Percentiles rank a stretch among this genome's conserved stretches.
phyloP scores from a whole-genome alignment of 2,329 filamentous ascomycete species.

The Penicillium janthinellum region DNA sequence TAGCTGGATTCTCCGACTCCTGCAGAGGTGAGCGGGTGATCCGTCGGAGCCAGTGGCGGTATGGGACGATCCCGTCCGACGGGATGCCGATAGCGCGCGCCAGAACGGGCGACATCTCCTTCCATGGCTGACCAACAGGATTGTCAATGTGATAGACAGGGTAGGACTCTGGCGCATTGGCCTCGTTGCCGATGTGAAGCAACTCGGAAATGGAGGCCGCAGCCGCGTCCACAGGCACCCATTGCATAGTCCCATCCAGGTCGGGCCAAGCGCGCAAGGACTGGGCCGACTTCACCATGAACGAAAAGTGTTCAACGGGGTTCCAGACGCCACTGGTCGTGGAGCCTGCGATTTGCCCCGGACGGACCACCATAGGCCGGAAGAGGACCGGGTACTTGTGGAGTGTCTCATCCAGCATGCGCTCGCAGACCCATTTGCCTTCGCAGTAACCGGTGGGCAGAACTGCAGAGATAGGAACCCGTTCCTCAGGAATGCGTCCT shows the following conservation, averaged over 20 bases:
- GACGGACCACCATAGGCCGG: conserved; percentile 11
- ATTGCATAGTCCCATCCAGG: conserved; percentile 9
- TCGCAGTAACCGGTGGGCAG: conserved; percentile 15
- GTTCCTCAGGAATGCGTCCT: conserved; percentile 6
- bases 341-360: conserved; percentile 16
- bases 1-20: conserved; percentile 16
- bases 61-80: not conserved
- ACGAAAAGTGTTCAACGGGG: conserved; percentile 10
- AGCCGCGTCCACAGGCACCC: conserved; percentile 12
- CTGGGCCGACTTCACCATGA: conserved; percentile 14
- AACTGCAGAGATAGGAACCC: conserved; percentile 5
- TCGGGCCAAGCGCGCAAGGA: conserved; percentile 12
- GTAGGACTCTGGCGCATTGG: not conserved
- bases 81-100: conserved; percentile 10
- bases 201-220: conserved; percentile 9
- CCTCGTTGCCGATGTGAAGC: not conserved
- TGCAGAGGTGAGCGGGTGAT: not conserved
- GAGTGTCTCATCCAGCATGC: conserved; percentile 16
- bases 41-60: not conserved
- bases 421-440: conserved; percentile 16
- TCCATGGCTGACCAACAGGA: conserved; percentile 14
- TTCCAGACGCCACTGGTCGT: conserved; percentile 17
- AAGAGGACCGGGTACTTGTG: conserved; percentile 8
- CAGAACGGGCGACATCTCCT: conserved; percentile 9
- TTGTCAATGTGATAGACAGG: conserved; percentile 21